Evolutionary conservation across 345 rosid species (phyloP).

Genomic region (Eucalyptus globulus): DNA sequence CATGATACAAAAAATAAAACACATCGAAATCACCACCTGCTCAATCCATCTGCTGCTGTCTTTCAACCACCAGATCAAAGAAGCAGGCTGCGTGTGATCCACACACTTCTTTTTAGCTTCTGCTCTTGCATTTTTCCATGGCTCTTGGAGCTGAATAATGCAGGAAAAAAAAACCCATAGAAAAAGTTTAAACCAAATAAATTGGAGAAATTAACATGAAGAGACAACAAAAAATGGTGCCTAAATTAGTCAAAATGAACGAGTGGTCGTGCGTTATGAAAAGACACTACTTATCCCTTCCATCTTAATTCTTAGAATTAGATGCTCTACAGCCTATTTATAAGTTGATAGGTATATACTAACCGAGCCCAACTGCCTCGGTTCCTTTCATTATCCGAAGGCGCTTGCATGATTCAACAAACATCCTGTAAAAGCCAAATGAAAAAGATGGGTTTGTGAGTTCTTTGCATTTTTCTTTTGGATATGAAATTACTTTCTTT

Average conservation of each 20-base stretch:
- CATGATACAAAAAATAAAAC: slow-evolving; percentile 11
- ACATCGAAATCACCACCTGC: slow-evolving; percentile 15
- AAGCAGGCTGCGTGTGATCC: slow-evolving; percentile 11
- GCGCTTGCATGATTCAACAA: slow-evolving; percentile 82
- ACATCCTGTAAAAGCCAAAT: slow-evolving; percentile 45
- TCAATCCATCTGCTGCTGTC: slow-evolving; percentile 7
- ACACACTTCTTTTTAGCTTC: slow-evolving; percentile 18
- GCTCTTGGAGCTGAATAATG: slow-evolving; percentile 65
- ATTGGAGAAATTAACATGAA: background rate
- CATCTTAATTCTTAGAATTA: background rate
- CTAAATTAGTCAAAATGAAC: background rate
- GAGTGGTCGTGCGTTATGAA: background rate
- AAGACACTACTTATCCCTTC: background rate
- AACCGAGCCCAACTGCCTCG: slow-evolving; percentile 75
- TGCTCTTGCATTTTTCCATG: slow-evolving; percentile 72
- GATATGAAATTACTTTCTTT: background rate
- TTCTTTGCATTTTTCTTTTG: background rate
- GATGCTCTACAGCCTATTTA: background rate
- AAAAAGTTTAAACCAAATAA: background rate
- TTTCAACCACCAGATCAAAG: slow-evolving; percentile 13
- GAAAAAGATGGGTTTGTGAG: background rate
- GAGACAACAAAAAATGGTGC: background rate
- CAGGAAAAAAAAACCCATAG: background rate
- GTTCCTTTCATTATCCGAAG: slow-evolving; percentile 83
- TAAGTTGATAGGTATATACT: background rate